Percentiles rank a stretch among this genome's conserved stretches.
These are phyloP conservation scores for Corinectria fuckeliana DNA, from an alignment of 2,329 filamentous ascomycete genomes.

Conservation along the genomic window DNA sequence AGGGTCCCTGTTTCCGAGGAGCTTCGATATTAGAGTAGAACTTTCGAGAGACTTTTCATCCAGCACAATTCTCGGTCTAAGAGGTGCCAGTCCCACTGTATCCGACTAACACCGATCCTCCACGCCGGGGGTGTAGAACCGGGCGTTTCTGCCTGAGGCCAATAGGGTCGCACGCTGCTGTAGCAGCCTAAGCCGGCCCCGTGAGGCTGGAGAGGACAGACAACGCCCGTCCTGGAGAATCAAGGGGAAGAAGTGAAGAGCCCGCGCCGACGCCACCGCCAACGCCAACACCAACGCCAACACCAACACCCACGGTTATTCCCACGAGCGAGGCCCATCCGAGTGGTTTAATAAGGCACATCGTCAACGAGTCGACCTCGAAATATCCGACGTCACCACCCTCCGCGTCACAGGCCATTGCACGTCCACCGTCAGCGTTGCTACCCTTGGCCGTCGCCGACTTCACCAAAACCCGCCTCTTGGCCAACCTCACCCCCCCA, in stretches of 20 bases:
- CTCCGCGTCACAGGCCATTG: background rate
- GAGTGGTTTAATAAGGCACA: no score
- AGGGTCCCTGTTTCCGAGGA: background rate
- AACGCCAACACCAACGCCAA: background rate
- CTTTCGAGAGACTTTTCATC: background rate
- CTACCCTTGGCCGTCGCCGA: background rate
- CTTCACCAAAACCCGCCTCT: background rate
- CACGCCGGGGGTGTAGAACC: no score
- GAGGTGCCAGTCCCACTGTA: background rate
- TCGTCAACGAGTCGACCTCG: slow-evolving; percentile 5
- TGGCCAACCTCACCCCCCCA: slow-evolving; percentile 11
- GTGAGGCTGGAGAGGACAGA: slow-evolving; percentile 37
- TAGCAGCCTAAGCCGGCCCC: slow-evolving; percentile 21
- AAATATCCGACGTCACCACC: slow-evolving; percentile 2
- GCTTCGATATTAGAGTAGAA: background rate
- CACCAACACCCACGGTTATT: background rate
- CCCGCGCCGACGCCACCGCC: slow-evolving; percentile 1
- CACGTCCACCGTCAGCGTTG: background rate
- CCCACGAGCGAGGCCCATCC: background rate
- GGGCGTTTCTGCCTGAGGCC: slow-evolving; percentile 30
- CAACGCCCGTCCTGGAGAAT: slow-evolving; percentile 24
- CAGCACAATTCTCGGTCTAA: no score
- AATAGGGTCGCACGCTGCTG: background rate
- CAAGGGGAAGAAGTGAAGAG: slow-evolving; percentile 26
- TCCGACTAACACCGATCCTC: background rate